Evolutionary conservation across 2,329 filamentous ascomycete species (phyloP).

Genomic region (Alternaria arborescens): DNA sequence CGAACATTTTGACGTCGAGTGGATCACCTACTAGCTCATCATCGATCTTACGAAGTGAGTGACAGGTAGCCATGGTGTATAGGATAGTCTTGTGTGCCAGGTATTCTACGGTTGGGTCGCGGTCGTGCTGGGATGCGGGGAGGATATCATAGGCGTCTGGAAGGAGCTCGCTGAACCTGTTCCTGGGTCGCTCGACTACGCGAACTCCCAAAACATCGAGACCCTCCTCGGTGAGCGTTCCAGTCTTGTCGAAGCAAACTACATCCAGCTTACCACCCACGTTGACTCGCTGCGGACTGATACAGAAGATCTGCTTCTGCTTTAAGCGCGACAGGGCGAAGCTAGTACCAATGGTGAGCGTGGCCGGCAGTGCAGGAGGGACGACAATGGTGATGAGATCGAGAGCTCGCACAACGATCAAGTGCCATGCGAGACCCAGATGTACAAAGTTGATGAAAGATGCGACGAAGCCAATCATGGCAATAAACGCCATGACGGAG

Average conservation of each 20-base stretch:
- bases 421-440: slow-evolving; percentile 82
- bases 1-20: slow-evolving; percentile 97
- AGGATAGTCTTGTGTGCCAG: slow-evolving; percentile 74
- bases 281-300: slow-evolving; percentile 96
- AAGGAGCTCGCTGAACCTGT: slow-evolving; percentile 79
- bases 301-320: slow-evolving; percentile 93
- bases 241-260: slow-evolving; percentile 98
- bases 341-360: slow-evolving; percentile 93
- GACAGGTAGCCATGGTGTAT: slow-evolving; percentile 97
- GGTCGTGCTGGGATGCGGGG: slow-evolving; percentile 62
- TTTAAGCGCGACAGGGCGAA: slow-evolving; percentile 90
- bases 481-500: slow-evolving; percentile 91
- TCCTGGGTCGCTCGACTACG: slow-evolving; percentile 71
- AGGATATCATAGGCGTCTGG: slow-evolving; percentile 69
- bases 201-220: slow-evolving; percentile 91
- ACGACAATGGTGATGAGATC: slow-evolving; percentile 98
- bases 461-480: slow-evolving; percentile 83
- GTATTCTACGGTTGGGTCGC: slow-evolving; percentile 68
- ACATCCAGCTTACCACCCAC: slow-evolving; percentile 95
- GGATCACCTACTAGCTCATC: slow-evolving; percentile 91
- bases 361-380: slow-evolving; percentile 91
- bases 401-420: slow-evolving; percentile 89
- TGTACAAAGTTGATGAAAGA: slow-evolving; percentile 94
- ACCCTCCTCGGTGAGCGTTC: slow-evolving; percentile 96
- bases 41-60: slow-evolving; percentile 87